These are phyloP conservation scores for Sporothrix globosa DNA, from an alignment of 2,329 filamentous ascomycete genomes.

Conservation along the genomic window DNA sequence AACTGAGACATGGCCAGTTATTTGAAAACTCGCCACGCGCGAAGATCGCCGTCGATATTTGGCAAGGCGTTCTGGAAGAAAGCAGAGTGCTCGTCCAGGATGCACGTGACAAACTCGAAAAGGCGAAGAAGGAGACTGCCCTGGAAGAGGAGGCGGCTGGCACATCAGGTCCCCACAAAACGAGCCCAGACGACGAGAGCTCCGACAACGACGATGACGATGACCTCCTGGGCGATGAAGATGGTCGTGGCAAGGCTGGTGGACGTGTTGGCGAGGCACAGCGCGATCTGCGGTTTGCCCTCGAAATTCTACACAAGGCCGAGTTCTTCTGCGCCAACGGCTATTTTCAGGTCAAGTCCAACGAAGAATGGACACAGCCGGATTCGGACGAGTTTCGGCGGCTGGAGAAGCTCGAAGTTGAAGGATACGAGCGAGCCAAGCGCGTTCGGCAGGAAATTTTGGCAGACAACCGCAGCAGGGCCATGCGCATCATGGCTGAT, in stretches of 20 bases:
- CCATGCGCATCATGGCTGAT: conserved; percentile 64
- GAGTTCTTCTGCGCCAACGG: conserved; percentile 84
- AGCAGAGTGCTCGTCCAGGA: conserved; percentile 60
- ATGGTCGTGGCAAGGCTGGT: conserved; percentile 41
- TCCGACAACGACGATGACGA: conserved; percentile 41
- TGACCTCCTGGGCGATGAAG: conserved; percentile 44
- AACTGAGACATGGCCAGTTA: conserved; percentile 74
- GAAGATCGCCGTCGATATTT: conserved; percentile 69
- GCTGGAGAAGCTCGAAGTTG: conserved; percentile 70
- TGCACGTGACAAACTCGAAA: conserved; percentile 63
- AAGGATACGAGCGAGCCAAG: conserved; percentile 79
- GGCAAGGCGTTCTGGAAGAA: conserved; percentile 61
- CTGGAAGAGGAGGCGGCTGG: conserved; percentile 26
- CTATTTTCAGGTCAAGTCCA: conserved; percentile 79
- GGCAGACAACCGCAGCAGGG: conserved; percentile 59
- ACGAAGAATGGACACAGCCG: conserved; percentile 64
- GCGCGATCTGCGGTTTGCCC: conserved; percentile 68
- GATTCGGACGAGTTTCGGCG: conserved; percentile 67
- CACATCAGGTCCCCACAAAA: not conserved
- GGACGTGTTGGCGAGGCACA: conserved; percentile 60
- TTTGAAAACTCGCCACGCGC: conserved; percentile 73
- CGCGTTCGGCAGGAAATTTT: conserved; percentile 76
- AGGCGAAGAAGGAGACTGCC: conserved; percentile 49
- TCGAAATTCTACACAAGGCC: conserved; percentile 81
- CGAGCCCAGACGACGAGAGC: conserved; percentile 41